These are phyloP conservation scores for Cymbidium sinense DNA, from an alignment of 106 monocot species.

Conservation along the genomic window DNA sequence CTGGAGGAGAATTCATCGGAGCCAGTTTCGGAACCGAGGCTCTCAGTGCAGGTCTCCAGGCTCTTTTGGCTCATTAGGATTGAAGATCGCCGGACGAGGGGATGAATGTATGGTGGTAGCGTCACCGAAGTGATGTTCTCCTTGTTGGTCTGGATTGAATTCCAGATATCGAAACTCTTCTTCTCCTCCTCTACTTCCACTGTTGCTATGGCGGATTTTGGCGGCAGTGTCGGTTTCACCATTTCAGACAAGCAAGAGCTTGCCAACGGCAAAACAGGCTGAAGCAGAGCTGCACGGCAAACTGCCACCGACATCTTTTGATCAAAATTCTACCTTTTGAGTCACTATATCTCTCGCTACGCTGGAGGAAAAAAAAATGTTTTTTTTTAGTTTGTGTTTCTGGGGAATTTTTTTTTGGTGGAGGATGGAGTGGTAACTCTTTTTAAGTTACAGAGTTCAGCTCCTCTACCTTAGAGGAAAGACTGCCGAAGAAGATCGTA, in stretches of 20 bases:
- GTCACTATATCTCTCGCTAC: too few relatives aligned
- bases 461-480: too few relatives aligned
- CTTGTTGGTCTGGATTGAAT: conserved; percentile 39
- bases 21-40: conserved; percentile 88
- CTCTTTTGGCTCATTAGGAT: conserved; percentile 74
- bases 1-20: conserved; percentile 41
- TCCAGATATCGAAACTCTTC: conserved; percentile 52
- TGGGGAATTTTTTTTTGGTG: background rate
- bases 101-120: conserved; percentile 53
- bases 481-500: background rate
- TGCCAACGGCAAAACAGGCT: too few relatives aligned
- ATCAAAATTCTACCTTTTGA: background rate
- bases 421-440: background rate
- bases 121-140: background rate
- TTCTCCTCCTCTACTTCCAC: background rate
- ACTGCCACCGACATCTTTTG: background rate
- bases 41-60: conserved; percentile 90
- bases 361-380: background rate
- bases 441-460: background rate
- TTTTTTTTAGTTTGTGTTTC: too few relatives aligned
- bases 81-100: conserved; percentile 38
- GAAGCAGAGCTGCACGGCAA: background rate
- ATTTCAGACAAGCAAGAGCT: background rate
- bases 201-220: too few relatives aligned
- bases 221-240: background rate